Base-by-base conservation (phyloP, 768 basidiomycete genomes). In the Leccinellum luteum region DNA sequence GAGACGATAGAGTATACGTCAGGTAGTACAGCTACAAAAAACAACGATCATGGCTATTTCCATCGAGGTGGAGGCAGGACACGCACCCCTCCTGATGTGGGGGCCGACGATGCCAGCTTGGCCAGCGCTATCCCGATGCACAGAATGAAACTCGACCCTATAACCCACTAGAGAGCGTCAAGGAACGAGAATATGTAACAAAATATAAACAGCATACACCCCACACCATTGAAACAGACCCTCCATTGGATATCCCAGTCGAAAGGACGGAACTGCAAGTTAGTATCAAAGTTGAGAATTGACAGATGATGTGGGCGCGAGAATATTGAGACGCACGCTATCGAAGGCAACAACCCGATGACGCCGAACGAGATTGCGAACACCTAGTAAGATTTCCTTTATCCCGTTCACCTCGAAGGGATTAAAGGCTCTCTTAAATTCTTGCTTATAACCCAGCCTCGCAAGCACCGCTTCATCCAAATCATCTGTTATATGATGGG, bases 311-410 rank as follows among this genome's bases (percentile, higher is more conserved):
- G 4, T 10, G 4, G 4, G n/a, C 4, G n/a, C 17, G 28, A n/a
- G 54, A 38, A 61, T 65, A 23, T 38, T 62, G 14, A 53, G 38
- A 72, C 79, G 10, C 58, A 83, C 68, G 85, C 81, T 47, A 87
- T 85, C 0, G 86, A 80, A 17, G 80, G 85, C 3, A 86, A 78
- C 15, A 88, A 64, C 0, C 87, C 86, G 52, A 88, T 85, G 56
- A 87, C 84, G 5, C 83, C 84, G 68, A 89, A 89, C 0, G 81
- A 81, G 21, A 88, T 75, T 1, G 87, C 86, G 58, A 88, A 87
- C 9, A 86, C 82, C 83, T 89, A 63, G 71, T 21, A 64, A 65
- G 2, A 10, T 17, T 8, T 23, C 30, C 21, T 17, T 25, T 25
- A 44, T 13, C 6, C 2, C 8, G 51, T 55, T 51, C 48, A 65